These are phyloP conservation scores for Carex scoparia DNA, from an alignment of 176 grass and related monocot species.

Conservation along the genomic window DNA sequence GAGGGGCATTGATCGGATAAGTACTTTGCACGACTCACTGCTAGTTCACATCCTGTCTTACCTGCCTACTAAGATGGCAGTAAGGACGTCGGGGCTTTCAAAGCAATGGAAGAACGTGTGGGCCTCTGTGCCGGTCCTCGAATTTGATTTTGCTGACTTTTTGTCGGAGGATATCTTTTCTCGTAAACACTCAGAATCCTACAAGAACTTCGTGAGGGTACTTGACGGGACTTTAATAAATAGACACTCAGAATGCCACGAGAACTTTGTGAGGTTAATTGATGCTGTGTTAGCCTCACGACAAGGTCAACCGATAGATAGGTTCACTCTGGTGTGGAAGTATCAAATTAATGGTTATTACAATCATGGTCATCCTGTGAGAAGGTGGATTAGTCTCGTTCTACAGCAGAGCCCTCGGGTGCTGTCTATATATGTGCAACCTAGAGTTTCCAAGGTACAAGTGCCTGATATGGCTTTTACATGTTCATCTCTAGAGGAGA, in stretches of 20 bases:
- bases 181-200: not conserved
- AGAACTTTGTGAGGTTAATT: not conserved
- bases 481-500: constrained; percentile 1
- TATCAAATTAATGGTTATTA: not conserved
- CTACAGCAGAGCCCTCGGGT: not conserved
- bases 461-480: not conserved
- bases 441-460: not conserved
- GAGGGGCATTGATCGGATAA: not conserved
- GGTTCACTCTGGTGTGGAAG: not conserved
- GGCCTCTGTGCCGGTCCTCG: not conserved
- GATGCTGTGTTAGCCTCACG: not conserved
- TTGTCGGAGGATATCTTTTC: not conserved
- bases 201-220: not conserved
- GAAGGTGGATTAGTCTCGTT: not conserved
- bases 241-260: not conserved
- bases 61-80: not conserved
- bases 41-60: not conserved
- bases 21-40: not conserved
- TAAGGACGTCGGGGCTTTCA: not conserved
- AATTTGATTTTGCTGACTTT: not conserved
- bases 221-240: not conserved
- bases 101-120: not conserved
- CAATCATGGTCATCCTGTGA: not conserved
- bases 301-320: not conserved
- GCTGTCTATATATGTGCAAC: constrained; percentile 9